Percentiles rank a stretch among this genome's conserved stretches.
phyloP scores from a whole-genome alignment of 495 filamentous ascomycete genomes.

The Penicillium mononematosum region DNA sequence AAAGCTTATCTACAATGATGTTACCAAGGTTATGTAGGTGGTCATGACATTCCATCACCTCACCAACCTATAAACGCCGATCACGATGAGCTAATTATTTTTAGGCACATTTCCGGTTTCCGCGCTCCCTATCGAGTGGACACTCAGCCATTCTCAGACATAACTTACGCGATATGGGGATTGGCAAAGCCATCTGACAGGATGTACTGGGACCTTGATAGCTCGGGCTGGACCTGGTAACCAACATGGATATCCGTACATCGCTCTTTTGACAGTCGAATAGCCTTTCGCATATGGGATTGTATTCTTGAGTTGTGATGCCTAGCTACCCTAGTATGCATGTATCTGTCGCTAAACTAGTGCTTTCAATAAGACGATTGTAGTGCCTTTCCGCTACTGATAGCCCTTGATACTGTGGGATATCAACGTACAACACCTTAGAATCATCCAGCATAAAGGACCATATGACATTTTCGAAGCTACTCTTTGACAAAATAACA shows the following conservation, averaged over 20 bases:
- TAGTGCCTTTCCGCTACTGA: neutral
- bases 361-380: no score
- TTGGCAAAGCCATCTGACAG: constrained; percentile 8
- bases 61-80: constrained; percentile 1
- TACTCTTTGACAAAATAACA: no score
- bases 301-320: no score
- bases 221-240: constrained; percentile 6
- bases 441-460: neutral
- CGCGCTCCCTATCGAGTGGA: neutral
- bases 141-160: constrained; percentile 4
- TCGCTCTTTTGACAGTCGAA: no score
- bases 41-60: neutral
- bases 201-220: constrained; percentile 4
- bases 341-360: no score
- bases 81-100: constrained; percentile 1
- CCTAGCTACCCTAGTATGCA: no score
- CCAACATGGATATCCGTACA: neutral
- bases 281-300: no score
- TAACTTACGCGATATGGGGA: constrained; percentile 4
- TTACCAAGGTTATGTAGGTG: constrained; percentile 1
- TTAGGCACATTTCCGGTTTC: constrained; percentile 5
- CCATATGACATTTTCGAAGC: no score
- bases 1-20: constrained; percentile 4
- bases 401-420: no score
- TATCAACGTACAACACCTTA: neutral